Evolutionary conservation across 2,329 filamentous ascomycete genomes (phyloP).

Genomic region (Fusarium algeriense): DNA sequence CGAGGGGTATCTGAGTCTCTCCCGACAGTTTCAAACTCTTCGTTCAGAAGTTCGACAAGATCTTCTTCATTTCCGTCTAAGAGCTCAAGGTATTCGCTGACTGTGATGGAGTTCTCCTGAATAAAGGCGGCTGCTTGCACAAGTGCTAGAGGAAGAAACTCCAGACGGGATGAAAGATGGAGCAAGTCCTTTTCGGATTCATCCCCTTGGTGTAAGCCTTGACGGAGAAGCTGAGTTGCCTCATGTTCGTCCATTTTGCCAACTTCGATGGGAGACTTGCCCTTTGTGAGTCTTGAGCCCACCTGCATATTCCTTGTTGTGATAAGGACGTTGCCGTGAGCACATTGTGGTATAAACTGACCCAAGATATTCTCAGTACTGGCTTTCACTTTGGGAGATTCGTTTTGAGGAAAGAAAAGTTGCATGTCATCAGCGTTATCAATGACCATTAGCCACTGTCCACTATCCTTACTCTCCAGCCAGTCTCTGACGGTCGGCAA

Average conservation of each 20-base stretch:
- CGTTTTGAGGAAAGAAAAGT: conserved; percentile 15
- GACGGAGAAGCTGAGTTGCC: conserved; percentile 41
- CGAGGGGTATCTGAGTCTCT: conserved; percentile 45
- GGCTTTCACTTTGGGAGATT: rapidly evolving
- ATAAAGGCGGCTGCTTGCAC: conserved; percentile 54
- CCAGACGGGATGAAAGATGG: conserved; percentile 43
- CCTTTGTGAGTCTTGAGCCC: conserved; percentile 41
- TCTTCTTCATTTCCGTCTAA: conserved; percentile 29
- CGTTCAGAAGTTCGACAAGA: conserved; percentile 42
- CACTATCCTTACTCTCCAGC: conserved; percentile 39
- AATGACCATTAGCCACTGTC: conserved; percentile 36
- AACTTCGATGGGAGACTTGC: conserved; percentile 44
- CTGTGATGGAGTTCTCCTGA: conserved; percentile 43
- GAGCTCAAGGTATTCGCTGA: conserved; percentile 48
- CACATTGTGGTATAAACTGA: conserved; percentile 46
- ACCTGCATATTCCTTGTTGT: conserved; percentile 53
- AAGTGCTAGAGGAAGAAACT: conserved; percentile 52
- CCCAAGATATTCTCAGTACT: rapidly evolving
- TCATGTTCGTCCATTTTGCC: conserved; percentile 47
- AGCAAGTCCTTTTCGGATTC: neutral
- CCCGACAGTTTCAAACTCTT: conserved; percentile 49
- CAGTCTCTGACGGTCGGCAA: conserved; percentile 47
- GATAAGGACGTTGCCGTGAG: conserved; percentile 49
- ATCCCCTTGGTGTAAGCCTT: conserved; percentile 19
- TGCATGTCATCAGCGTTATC: conserved; percentile 41